Evolutionary conservation across 192 early-diverging fungal species (phyloP).

Genomic region (Dispira parvispora): DNA sequence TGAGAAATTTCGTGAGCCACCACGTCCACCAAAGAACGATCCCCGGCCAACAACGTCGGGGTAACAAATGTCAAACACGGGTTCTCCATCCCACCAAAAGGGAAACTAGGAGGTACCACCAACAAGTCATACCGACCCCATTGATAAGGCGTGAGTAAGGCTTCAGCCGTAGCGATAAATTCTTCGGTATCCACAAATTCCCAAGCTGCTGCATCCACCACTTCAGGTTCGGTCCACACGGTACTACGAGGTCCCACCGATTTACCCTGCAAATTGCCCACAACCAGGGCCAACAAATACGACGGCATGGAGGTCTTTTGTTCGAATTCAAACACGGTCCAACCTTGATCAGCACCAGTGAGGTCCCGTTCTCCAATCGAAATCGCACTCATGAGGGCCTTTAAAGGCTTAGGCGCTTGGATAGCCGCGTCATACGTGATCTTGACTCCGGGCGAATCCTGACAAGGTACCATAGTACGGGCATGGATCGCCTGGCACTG

Average conservation of each 20-base stretch:
- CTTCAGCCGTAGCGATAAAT: conserved; percentile 47
- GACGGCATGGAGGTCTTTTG: conserved; percentile 84
- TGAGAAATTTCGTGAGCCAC: conserved; percentile 90
- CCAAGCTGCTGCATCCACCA: conserved; percentile 76
- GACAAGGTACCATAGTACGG: conserved; percentile 76
- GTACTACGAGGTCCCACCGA: conserved; percentile 81
- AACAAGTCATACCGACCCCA: conserved; percentile 96
- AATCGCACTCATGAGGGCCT: conserved; percentile 90
- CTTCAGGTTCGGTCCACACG: conserved; percentile 93
- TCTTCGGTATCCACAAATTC: conserved; percentile 74
- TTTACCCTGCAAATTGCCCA: conserved; percentile 67
- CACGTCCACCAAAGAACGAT: conserved; percentile 84
- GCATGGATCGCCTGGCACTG: conserved; percentile 97
- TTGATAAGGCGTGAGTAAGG: conserved; percentile 72
- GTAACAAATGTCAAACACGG: conserved; percentile 97
- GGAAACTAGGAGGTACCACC: conserved; percentile 73
- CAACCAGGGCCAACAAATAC: conserved; percentile 88
- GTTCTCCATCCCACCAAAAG: conserved; percentile 94
- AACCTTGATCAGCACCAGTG: conserved; percentile 23
- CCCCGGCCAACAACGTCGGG: conserved; percentile 87
- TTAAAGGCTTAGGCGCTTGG: conserved; percentile 51
- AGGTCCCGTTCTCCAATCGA: conserved; percentile 36
- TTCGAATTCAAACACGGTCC: conserved; percentile 57
- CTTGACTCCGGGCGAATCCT: conserved; percentile 79
- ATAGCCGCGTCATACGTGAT: conserved; percentile 75